Evolutionary conservation across 2,329 filamentous ascomycete genomes (phyloP).

Genomic region (Myriosclerotinia scirpicola): DNA sequence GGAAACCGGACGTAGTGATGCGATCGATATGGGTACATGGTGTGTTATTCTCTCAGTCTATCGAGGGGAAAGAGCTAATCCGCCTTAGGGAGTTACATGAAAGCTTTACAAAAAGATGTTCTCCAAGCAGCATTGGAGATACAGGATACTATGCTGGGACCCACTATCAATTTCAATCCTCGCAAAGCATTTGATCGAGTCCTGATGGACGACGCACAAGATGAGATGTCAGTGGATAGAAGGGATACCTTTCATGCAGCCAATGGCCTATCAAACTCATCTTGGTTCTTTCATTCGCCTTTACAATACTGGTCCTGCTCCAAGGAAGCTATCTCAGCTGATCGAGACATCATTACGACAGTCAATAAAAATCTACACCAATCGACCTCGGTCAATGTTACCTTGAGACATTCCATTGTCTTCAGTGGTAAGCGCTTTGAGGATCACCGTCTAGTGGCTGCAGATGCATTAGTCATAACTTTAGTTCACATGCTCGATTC

Average conservation of each 20-base stretch:
- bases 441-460: constrained; percentile 64
- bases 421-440: constrained; percentile 79
- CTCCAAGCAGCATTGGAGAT: constrained; percentile 66
- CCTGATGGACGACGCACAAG: constrained; percentile 20
- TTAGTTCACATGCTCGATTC: constrained; percentile 68
- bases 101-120: constrained; percentile 65
- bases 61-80: constrained; percentile 25
- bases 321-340: constrained; percentile 55
- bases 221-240: constrained; percentile 39
- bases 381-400: constrained; percentile 69
- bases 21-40: constrained; percentile 80
- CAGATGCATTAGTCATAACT: constrained; percentile 77
- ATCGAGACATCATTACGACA: constrained; percentile 64
- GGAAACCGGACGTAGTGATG: constrained; percentile 70
- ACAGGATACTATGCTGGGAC: constrained; percentile 67
- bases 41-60: constrained; percentile 22
- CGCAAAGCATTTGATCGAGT: constrained; percentile 38
- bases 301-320: constrained; percentile 78
- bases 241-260: constrained; percentile 58
- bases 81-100: constrained; percentile 62
- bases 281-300: constrained; percentile 81
- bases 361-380: constrained; percentile 65
- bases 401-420: constrained; percentile 73
- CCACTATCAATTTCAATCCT: constrained; percentile 57
- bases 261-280: constrained; percentile 60